phyloP scores from a whole-genome alignment of 257 asterid species.

The Solanum chiquidenum region DNA sequence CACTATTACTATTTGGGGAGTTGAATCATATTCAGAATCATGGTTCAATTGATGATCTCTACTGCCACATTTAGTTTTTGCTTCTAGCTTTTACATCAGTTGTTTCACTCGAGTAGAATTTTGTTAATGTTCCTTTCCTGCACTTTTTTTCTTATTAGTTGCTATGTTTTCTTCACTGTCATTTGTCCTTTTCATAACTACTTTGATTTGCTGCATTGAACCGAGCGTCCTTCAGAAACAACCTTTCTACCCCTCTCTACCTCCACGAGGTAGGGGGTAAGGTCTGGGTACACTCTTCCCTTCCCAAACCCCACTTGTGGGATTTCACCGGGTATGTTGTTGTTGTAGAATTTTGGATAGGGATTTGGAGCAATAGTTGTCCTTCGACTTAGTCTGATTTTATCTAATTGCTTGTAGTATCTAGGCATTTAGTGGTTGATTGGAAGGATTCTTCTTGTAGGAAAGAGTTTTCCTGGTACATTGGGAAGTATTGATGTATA shows the following conservation, averaged over 20 bases:
- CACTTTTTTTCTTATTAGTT: background rate
- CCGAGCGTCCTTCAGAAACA: background rate
- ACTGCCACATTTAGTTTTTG: background rate
- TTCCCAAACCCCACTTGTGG: background rate
- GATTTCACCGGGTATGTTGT: background rate
- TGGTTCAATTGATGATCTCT: background rate
- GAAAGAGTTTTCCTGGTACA: background rate
- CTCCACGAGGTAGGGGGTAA: background rate
- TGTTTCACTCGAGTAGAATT: background rate
- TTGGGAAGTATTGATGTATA: background rate
- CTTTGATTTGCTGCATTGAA: background rate
- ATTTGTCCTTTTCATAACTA: background rate
- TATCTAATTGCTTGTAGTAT: background rate
- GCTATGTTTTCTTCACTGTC: background rate
- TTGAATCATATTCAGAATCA: background rate
- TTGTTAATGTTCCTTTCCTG: background rate
- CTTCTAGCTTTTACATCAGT: background rate
- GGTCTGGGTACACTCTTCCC: background rate
- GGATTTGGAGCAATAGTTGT: background rate
- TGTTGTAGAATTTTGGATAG: background rate
- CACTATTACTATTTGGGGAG: background rate
- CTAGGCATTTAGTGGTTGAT: background rate
- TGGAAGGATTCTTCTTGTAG: background rate
- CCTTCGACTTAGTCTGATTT: background rate
- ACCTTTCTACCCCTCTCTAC: background rate